Evolutionary conservation across 768 basidiomycete genomes (phyloP), one percentile per base, ranked within the genome.

Genomic region (Tephrocybe rancida): DNA sequence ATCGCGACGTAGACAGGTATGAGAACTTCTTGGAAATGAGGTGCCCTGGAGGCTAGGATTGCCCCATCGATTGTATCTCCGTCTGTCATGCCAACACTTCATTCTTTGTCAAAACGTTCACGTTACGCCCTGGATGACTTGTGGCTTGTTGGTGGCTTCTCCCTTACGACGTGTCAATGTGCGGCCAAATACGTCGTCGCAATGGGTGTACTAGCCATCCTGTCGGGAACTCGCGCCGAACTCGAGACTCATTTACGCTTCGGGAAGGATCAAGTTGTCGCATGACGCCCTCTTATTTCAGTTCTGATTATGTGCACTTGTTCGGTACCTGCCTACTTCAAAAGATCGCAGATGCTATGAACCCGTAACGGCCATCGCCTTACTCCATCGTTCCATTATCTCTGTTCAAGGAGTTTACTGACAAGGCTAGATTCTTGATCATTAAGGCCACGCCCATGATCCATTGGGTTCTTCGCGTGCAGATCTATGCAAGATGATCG

Each of bases 401-500:
- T 48, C 24, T n/a, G n/a, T n/a, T 10, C 22, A 19, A 34, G 32
- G 13, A 9, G 14, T 21, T 48, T 11, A 44, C 27, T 27, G 25
- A 27, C 25, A 34, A 48, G 32, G 10, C 44, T 30, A 29, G 41
- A 21, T 44, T 29, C 25, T 13, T 21, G 45, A 44, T 38, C 24
- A 43, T 27, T 37, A 45, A 30, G 35, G 38, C 5, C 44, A 25
- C 13, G 21, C 22, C 27, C 19, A 3, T 21, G 14, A 35, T 46
- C 50, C 35, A 39, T 44, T 10, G 21, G 3, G 32, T 45, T 53
- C 41, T 30, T 41, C 19, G 18, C n/a, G 6, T 43, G 53, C 25
- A 57, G 52, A 61, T 56, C 44, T 50, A 39, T 48, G 11, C 48
- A 41, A 54, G 60, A 57, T 55, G 47, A 55, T 59, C 60, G 50